Evolutionary conservation across 2,329 filamentous ascomycete genomes (phyloP).

Genomic region (Echinosphaeria canescens): DNA sequence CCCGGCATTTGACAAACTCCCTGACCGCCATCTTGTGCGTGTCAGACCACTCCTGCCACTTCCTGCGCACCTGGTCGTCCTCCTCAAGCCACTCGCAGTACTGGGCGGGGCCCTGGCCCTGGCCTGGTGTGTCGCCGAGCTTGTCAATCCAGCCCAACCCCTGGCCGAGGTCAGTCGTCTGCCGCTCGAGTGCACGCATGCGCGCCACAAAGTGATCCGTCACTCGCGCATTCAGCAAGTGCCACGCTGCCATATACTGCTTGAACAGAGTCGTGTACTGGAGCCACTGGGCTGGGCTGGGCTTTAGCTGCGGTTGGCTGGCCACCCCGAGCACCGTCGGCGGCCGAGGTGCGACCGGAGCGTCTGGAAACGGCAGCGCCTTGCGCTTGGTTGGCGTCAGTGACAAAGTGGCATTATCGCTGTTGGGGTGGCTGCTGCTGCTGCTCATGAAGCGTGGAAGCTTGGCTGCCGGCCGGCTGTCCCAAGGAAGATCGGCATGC

Average conservation of each 20-base stretch:
- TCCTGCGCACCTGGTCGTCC: conserved; percentile 37
- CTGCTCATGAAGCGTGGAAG: no score
- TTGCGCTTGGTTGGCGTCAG: conserved; percentile 10
- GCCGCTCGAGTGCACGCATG: conserved; percentile 17
- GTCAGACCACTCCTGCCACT: conserved; percentile 36
- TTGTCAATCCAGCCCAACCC: conserved; percentile 21
- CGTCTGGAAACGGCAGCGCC: conserved; percentile 20
- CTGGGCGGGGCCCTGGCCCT: conserved; percentile 27
- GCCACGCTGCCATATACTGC: conserved; percentile 28
- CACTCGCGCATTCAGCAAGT: conserved; percentile 26
- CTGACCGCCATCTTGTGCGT: conserved; percentile 35
- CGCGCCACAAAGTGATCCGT: conserved; percentile 31
- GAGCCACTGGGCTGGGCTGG: conserved; percentile 19
- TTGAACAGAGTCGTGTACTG: conserved; percentile 31
- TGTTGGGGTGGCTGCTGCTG: no score
- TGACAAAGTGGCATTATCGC: no score
- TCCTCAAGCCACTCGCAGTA: conserved; percentile 40
- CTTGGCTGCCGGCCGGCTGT: conserved; percentile 23
- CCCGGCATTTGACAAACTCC: conserved; percentile 28
- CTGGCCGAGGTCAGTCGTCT: conserved; percentile 17
- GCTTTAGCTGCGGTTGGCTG: conserved; percentile 20
- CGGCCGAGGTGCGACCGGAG: conserved; percentile 25
- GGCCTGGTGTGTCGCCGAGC: conserved; percentile 15
- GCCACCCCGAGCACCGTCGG: conserved; percentile 19
- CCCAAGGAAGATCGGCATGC: conserved; percentile 32